Evolutionary conservation across 169 alveolate species (phyloP).

Genomic region (Plasmodium billcollinsi): DNA sequence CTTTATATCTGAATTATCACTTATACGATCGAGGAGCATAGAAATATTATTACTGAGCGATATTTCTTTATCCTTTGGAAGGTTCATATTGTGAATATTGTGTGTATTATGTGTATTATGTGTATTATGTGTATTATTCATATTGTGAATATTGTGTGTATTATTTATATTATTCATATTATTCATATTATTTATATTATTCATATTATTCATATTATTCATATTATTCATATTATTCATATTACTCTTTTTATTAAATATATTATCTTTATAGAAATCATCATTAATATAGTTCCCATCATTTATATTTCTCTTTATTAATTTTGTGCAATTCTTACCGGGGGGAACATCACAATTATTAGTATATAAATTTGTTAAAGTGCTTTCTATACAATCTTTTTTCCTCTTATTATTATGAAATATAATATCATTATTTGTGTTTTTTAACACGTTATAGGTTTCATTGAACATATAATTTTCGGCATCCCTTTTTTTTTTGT

Average conservation of each 20-base stretch:
- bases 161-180: no score
- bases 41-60: constrained; percentile 54
- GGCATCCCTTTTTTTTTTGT: background rate
- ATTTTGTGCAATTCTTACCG: no score
- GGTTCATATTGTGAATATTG: background rate
- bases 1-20: constrained; percentile 55
- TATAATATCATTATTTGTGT: background rate
- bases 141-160: background rate
- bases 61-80: constrained; percentile 14
- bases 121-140: background rate
- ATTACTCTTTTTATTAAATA: no score
- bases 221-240: no score
- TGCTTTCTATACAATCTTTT: background rate
- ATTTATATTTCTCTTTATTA: no score
- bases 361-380: background rate
- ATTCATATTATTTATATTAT: no score
- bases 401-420: no score
- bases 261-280: no score
- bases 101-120: background rate
- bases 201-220: no score
- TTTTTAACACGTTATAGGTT: background rate
- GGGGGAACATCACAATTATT: no score
- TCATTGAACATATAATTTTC: background rate
- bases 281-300: no score
- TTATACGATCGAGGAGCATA: constrained; percentile 37